Base-by-base conservation (phyloP, 1,139 yeast genomes). In the Kurtzmaniella quercitrusa region DNA sequence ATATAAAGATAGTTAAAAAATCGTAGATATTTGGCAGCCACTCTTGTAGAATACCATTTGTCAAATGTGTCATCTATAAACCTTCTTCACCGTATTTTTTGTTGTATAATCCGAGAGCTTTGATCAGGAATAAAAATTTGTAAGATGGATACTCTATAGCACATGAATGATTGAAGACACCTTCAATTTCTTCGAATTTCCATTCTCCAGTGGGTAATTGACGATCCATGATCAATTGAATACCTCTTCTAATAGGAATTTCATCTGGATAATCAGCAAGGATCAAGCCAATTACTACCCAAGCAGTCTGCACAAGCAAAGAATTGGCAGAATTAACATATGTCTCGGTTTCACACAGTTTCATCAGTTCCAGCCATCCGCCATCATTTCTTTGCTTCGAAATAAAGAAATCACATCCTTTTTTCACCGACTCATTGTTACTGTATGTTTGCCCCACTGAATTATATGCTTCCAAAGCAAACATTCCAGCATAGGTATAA, bases 131-230 rank as follows among this genome's bases (percentile, higher is more conserved):
- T 49, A 89, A 70, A 56, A 85, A 93, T 64, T 86, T 81, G 66
- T 94, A 94, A 50, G 88, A 86, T 37, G 98, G 98, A 59, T 94
- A 94, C 60, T 93, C 98, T 56, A 94, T 94, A 2, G 95, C 97
- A 71, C 88, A 81, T 35, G 74, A 68, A 57, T 93, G 97, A 61
- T 94, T 94, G 71, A 94, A 94, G 0, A 93, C 98, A 40, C 99
- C 99, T 63, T 93, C 98, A 19, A 87, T 81, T 41, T 80, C 86
- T 57, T 93, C 96, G 57, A 78, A 84, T 44, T 74, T 70, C 88
- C 95, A 94, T 51, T 88, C 95, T 1, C 99, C 99, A 22, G 82
- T 79, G 0, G 71, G 59, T 38, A 72, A 60, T 60, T 94, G 98
- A 50, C 89, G 71, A 2, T 67, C 55, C 74, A 88, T 80, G 42